Evolutionary conservation across 164 flowering plant species (phyloP).

Genomic region (Akebia trifoliata): DNA sequence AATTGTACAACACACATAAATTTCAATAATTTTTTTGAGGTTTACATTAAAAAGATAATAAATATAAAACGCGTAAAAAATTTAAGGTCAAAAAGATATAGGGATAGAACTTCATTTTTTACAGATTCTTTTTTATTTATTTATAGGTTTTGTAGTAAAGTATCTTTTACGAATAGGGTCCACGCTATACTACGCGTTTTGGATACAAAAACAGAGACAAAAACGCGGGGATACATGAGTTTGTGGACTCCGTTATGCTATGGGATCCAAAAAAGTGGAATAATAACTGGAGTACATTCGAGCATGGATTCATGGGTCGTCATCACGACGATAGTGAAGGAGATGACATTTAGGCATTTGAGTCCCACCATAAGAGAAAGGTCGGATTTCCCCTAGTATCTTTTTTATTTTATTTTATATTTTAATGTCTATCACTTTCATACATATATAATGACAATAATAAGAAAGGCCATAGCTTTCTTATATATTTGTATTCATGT

Average conservation of each 20-base stretch:
- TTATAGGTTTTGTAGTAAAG: neutral
- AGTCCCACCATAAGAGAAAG: neutral
- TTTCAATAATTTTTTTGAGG: no score
- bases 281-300: constrained; percentile 1
- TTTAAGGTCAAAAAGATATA: neutral
- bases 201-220: neutral
- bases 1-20: no score
- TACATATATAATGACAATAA: neutral
- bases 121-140: no score
- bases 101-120: no score
- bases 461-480: neutral
- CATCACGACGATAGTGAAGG: neutral
- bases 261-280: neutral
- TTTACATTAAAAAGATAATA: no score
- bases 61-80: neutral
- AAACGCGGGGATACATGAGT: neutral
- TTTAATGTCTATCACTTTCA: constrained; percentile 10
- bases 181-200: neutral
- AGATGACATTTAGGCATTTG: neutral
- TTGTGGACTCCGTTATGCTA: neutral
- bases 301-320: neutral
- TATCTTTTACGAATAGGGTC: neutral
- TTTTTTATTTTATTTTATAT: no score
- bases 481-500: neutral
- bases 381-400: neutral